A percentile compares a stretch with the other conserved stretches of the same genome.
phyloP scores from a whole-genome alignment of 2,329 filamentous ascomycete species.

The Botryotinia narcissicola region DNA sequence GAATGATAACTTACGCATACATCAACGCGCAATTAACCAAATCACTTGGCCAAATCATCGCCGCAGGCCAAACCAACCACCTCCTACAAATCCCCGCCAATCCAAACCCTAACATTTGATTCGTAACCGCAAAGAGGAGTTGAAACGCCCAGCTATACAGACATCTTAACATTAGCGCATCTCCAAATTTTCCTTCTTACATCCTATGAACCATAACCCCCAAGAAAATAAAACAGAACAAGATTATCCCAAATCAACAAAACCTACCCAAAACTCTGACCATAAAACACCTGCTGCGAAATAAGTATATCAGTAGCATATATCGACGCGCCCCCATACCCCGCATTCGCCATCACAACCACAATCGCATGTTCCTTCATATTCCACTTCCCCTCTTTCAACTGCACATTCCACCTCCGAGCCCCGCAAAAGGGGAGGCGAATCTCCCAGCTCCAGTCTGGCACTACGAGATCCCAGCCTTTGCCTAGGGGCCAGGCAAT shows the following conservation, averaged over 20 bases:
- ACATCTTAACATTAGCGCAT: no score
- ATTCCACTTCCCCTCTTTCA: slow-evolving; percentile 41
- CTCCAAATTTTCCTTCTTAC: no score
- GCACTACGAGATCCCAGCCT: slow-evolving; percentile 34
- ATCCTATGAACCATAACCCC: no score
- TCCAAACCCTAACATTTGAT: slow-evolving; percentile 62
- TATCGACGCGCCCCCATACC: slow-evolving; percentile 56
- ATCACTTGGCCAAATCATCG: slow-evolving; percentile 64
- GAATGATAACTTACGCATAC: slow-evolving; percentile 41
- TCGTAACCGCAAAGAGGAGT: slow-evolving; percentile 57
- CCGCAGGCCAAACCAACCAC: slow-evolving; percentile 57
- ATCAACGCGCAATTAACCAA: slow-evolving; percentile 51
- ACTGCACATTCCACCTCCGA: background rate
- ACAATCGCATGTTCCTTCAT: slow-evolving; percentile 67
- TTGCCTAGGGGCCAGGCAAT: background rate
- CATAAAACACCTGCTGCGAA: slow-evolving; percentile 69
- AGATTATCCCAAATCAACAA: no score
- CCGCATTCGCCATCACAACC: slow-evolving; percentile 57
- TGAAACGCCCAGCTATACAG: slow-evolving; percentile 44
- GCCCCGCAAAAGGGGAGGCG: background rate
- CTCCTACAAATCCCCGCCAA: slow-evolving; percentile 57
- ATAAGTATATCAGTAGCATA: slow-evolving; percentile 74
- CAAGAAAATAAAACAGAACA: no score
- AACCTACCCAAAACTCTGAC: slow-evolving; percentile 61
- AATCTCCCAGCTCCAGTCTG: slow-evolving; percentile 33